Conservation (phyloP, 2,329 filamentous ascomycete genomes). For the Aspergillus novofumigatus region DNA sequence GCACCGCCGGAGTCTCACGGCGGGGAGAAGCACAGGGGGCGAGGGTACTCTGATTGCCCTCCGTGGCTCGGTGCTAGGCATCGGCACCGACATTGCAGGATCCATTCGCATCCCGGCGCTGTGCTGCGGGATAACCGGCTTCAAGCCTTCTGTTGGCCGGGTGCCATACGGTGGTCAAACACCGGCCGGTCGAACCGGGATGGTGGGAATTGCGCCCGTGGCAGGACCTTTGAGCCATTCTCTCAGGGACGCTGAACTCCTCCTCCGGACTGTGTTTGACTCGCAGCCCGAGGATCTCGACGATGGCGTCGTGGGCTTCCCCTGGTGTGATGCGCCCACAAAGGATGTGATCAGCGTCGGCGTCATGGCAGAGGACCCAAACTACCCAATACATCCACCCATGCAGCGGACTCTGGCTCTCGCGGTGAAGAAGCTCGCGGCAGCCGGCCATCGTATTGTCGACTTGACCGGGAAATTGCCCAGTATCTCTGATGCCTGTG, state of each 20-base stretch:
- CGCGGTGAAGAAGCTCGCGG: constrained; percentile 13
- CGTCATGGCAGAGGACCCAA: constrained; percentile 17
- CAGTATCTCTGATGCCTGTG: constrained; percentile 3
- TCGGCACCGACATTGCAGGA: constrained; percentile 57
- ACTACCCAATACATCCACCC: constrained; percentile 17
- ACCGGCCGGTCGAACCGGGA: constrained; percentile 8
- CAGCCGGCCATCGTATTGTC: constrained; percentile 18
- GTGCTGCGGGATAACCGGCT: constrained; percentile 46
- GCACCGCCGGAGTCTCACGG: constrained; percentile 52
- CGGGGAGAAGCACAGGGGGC: constrained; percentile 64
- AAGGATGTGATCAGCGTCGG: constrained; percentile 13
- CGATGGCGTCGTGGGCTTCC: constrained; percentile 9
- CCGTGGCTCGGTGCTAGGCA: constrained; percentile 54
- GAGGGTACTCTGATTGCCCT: constrained; percentile 58
- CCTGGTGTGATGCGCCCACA: constrained; percentile 5
- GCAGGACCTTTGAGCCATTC: constrained; percentile 19
- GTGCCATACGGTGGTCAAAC: constrained; percentile 49
- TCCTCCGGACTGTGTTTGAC: constrained; percentile 7
- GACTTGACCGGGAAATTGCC: constrained; percentile 10
- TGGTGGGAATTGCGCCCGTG: constrained; percentile 16
- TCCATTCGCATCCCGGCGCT: constrained; percentile 45
- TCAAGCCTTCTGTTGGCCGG: constrained; percentile 44
- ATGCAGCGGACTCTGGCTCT: constrained; percentile 15
- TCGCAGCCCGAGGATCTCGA: constrained; percentile 9
- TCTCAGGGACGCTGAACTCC: constrained; percentile 11